A percentile compares a stretch with the other conserved stretches of the same genome.
These are phyloP conservation scores for Botrytis byssoidea DNA, from an alignment of 2,329 filamentous ascomycete genomes.

Conservation along the genomic window DNA sequence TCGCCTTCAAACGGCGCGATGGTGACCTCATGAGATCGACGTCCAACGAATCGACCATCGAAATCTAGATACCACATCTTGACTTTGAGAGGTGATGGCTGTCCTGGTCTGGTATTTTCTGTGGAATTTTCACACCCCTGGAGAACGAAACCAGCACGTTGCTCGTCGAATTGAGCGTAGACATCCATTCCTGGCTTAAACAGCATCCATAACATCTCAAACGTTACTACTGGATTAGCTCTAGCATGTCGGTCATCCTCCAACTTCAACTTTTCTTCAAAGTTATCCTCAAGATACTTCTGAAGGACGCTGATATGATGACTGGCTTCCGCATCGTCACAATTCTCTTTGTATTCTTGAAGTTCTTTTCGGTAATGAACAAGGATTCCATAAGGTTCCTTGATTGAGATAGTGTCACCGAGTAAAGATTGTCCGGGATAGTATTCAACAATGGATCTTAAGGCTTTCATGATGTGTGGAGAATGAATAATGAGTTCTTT, in stretches of 20 bases:
- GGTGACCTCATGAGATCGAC: slow-evolving; percentile 29
- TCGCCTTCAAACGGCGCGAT: slow-evolving; percentile 36
- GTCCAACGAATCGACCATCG: slow-evolving; percentile 34
- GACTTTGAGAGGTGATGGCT: slow-evolving; percentile 28
- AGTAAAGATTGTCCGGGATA: slow-evolving; percentile 29
- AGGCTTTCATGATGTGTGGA: slow-evolving; percentile 30
- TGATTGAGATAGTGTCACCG: slow-evolving; percentile 29
- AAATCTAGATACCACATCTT: slow-evolving; percentile 38
- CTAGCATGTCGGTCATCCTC: slow-evolving; percentile 27
- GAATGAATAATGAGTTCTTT: slow-evolving; percentile 33
- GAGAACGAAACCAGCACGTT: slow-evolving; percentile 28
- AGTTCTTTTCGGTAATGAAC: slow-evolving; percentile 33
- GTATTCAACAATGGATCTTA: slow-evolving; percentile 29
- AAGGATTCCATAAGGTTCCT: slow-evolving; percentile 43
- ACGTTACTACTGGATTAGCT: slow-evolving; percentile 28
- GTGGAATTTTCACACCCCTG: slow-evolving; percentile 24
- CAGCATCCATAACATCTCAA: slow-evolving; percentile 33
- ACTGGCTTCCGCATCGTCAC: slow-evolving; percentile 28
- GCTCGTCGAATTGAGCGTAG: slow-evolving; percentile 28
- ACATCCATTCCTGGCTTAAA: slow-evolving; percentile 33
- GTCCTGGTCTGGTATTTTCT: slow-evolving; percentile 22
- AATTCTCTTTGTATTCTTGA: slow-evolving; percentile 28
- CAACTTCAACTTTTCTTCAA: slow-evolving; percentile 28
- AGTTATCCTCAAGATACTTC: slow-evolving; percentile 30
- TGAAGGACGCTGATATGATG: slow-evolving; percentile 29